phyloP scores from a whole-genome alignment of 192 early-diverging fungal genomes.

The Globomyces pollinis-pini region DNA sequence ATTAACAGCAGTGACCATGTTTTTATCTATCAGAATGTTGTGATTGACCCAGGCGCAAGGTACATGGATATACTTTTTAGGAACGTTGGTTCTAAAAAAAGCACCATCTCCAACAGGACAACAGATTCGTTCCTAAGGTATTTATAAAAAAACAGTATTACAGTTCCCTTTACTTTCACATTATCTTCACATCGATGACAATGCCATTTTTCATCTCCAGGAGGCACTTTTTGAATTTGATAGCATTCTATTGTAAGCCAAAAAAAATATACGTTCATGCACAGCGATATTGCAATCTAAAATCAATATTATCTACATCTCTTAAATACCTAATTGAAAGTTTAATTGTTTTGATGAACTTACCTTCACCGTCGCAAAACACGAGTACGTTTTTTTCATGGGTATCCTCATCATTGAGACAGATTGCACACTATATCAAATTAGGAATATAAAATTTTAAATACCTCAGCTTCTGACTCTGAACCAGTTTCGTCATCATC shows the following conservation, averaged over 20 bases:
- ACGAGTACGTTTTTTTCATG: background rate
- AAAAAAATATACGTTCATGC: constrained; percentile 5
- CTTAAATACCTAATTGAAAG: background rate
- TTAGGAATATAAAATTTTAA: background rate
- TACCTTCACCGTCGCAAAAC: constrained; percentile 6
- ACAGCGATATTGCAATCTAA: constrained; percentile 15
- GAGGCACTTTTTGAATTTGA: background rate
- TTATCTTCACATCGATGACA: constrained; percentile 15
- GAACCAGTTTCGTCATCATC: background rate
- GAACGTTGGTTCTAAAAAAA: constrained; percentile 12
- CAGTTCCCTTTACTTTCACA: background rate
- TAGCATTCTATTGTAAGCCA: constrained; percentile 2
- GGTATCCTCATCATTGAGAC: background rate
- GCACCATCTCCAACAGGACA: constrained; percentile 4
- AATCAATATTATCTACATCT: background rate
- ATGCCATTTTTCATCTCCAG: constrained; percentile 11
- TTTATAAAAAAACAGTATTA: background rate
- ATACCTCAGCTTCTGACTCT: constrained; percentile 2
- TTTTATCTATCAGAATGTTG: background rate
- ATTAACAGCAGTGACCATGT: too few species aligned
- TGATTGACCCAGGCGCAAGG: constrained; percentile 16
- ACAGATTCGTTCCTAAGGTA: constrained; percentile 1
- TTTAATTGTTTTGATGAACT: background rate
- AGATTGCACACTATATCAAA: constrained; percentile 4
- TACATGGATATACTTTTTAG: constrained; percentile 13